phyloP scores from a whole-genome alignment of 768 basidiomycete species.

The Epithele typhae region DNA sequence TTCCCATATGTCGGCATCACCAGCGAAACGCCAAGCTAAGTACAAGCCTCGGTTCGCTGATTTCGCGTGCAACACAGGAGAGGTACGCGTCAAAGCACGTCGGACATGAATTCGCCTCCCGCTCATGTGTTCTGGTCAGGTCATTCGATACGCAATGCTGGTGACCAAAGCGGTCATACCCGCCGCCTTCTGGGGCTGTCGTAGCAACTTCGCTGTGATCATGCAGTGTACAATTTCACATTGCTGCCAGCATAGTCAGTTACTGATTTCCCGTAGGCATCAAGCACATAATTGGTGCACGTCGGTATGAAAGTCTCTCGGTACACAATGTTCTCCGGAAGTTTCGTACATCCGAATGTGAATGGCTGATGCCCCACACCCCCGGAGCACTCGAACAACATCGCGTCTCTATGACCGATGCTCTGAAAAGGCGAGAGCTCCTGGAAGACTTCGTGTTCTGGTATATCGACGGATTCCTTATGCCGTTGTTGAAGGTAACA shows the following conservation, averaged over 20 bases:
- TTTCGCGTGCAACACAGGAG: conserved; percentile 59
- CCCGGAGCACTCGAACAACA: conserved; percentile 33
- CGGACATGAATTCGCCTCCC: background rate
- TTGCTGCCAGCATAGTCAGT: background rate
- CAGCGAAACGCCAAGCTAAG: conserved; percentile 37
- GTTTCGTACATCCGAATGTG: conserved; percentile 69
- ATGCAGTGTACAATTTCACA: conserved; percentile 43
- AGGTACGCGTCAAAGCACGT: conserved; percentile 38
- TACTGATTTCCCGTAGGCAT: conserved; percentile 45
- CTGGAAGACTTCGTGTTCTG: conserved; percentile 90
- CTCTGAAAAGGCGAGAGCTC: conserved; percentile 73
- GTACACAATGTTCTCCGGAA: conserved; percentile 76
- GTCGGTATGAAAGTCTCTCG: conserved; percentile 78
- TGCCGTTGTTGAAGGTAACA: conserved; percentile 72
- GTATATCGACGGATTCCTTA: conserved; percentile 86
- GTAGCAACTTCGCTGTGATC: conserved; percentile 56
- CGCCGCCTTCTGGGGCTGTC: conserved; percentile 72
- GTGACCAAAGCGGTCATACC: conserved; percentile 72
- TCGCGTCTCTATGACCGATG: conserved; percentile 60
- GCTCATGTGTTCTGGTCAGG: conserved; percentile 35
- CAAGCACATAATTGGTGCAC: conserved; percentile 63
- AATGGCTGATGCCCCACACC: conserved; percentile 65
- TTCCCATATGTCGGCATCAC: conserved; percentile 44
- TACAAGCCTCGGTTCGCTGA: conserved; percentile 77
- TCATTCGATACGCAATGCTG: conserved; percentile 60